phyloP scores from a whole-genome alignment of 1,284 basidiomycete genomes.

The Xanthoconium separans region DNA sequence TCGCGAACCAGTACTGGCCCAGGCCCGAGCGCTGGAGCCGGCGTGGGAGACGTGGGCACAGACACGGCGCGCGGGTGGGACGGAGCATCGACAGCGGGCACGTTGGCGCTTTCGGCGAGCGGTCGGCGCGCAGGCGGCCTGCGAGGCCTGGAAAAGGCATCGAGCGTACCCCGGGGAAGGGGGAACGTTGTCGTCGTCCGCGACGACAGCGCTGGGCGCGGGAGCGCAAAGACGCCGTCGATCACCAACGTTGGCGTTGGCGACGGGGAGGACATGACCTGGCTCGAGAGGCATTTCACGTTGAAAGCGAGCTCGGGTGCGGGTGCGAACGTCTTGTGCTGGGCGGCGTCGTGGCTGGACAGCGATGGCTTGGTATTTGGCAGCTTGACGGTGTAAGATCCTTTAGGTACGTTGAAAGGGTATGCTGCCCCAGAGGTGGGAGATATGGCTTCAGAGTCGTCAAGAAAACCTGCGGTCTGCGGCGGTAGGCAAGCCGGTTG shows the following conservation, averaged over 20 bases:
- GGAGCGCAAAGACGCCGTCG: constrained; percentile 25
- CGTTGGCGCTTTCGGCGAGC: not conserved
- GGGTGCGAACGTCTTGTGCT: not conserved
- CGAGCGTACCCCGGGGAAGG: not conserved
- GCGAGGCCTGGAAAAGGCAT: constrained; percentile 5
- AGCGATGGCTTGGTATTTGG: constrained; percentile 2
- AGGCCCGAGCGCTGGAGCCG: too few species aligned
- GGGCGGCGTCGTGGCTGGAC: too few species aligned
- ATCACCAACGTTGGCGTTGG: constrained; percentile 18
- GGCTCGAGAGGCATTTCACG: not conserved
- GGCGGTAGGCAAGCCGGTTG: not conserved
- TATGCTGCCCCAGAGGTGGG: constrained; percentile 7
- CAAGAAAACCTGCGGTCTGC: not conserved
- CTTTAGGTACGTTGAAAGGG: constrained; percentile 4
- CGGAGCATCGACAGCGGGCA: not conserved
- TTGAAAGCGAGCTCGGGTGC: not conserved
- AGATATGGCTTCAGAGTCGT: constrained; percentile 1
- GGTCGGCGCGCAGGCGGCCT: constrained; percentile 4
- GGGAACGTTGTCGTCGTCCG: too few species aligned
- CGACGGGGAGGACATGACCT: not conserved
- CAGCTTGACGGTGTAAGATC: constrained; percentile 18
- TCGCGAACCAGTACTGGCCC: too few species aligned
- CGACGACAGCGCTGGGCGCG: not conserved
- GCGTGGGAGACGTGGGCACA: too few species aligned
- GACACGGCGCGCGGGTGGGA: not conserved